Evolutionary conservation across 768 basidiomycete species (phyloP).

Genomic region (Tylopilus rubrobrunneus): DNA sequence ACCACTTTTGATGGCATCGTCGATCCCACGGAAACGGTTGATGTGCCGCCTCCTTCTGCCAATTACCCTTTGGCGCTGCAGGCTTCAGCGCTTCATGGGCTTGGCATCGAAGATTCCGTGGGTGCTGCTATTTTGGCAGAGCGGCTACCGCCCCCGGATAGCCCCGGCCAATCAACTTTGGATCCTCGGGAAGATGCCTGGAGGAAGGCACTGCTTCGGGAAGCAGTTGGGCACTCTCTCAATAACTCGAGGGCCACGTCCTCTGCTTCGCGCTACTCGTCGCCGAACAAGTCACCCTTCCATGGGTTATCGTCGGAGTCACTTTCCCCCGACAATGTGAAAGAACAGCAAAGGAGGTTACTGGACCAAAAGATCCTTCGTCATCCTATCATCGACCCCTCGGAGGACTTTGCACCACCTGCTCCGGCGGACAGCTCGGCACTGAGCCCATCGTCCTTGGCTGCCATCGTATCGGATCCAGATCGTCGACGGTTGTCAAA

Average conservation of each 20-base stretch:
- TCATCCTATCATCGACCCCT: constrained; percentile 35
- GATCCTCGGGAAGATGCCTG: constrained; percentile 62
- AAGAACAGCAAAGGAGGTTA: constrained; percentile 24
- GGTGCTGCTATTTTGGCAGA: constrained; percentile 76
- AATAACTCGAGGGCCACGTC: constrained; percentile 51
- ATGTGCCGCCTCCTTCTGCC: constrained; percentile 66
- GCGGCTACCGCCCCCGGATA: constrained; percentile 60
- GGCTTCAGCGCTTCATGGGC: constrained; percentile 65
- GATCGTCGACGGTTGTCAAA: constrained; percentile 38
- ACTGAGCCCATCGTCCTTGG: constrained; percentile 9
- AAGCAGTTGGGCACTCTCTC: constrained; percentile 77
- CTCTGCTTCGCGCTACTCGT: constrained; percentile 33
- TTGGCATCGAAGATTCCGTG: constrained; percentile 71
- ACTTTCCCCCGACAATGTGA: constrained; percentile 12
- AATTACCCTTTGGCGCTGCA: constrained; percentile 73
- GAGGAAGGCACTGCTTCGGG: constrained; percentile 70
- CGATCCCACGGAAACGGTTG: constrained; percentile 82
- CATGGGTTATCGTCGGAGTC: constrained; percentile 22
- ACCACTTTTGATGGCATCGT: constrained; percentile 54
- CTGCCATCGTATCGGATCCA: constrained; percentile 19
- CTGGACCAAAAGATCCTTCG: constrained; percentile 45
- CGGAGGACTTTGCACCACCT: constrained; percentile 30
- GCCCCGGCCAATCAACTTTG: constrained; percentile 54
- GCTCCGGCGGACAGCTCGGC: constrained; percentile 5
- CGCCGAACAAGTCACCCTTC: constrained; percentile 32